These are phyloP conservation scores for Fusarium poae DNA, from an alignment of 2,329 filamentous ascomycete species.

Conservation along the genomic window DNA sequence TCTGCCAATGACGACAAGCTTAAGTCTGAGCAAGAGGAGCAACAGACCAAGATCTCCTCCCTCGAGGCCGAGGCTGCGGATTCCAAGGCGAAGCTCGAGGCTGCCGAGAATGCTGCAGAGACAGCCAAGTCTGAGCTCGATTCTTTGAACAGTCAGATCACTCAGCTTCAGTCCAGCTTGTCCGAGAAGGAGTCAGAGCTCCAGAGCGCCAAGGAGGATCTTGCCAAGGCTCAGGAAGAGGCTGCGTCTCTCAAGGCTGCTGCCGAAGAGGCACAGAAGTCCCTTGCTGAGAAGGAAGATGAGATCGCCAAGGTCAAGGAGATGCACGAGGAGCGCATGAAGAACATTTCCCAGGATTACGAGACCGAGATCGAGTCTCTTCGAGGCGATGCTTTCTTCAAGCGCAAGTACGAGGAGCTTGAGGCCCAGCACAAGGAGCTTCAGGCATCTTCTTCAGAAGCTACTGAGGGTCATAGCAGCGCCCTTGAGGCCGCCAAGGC, in stretches of 20 bases:
- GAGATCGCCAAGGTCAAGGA: constrained; percentile 65
- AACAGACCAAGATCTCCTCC: constrained; percentile 60
- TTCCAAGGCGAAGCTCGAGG: constrained; percentile 62
- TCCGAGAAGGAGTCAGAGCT: constrained; percentile 62
- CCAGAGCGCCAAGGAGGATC: constrained; percentile 57
- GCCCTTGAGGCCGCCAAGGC: constrained; percentile 60
- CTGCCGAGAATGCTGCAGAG: constrained; percentile 61
- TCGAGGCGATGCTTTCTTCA: constrained; percentile 73
- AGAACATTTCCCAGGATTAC: constrained; percentile 71
- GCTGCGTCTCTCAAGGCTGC: constrained; percentile 63
- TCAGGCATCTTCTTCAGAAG: constrained; percentile 54
- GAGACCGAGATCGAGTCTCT: constrained; percentile 75
- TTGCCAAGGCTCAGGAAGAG: constrained; percentile 60
- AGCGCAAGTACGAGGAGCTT: constrained; percentile 72
- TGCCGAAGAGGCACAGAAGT: constrained; percentile 61
- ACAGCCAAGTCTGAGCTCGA: constrained; percentile 60
- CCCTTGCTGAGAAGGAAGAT: constrained; percentile 62
- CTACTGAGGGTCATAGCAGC: constrained; percentile 56
- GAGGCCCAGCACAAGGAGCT: constrained; percentile 69
- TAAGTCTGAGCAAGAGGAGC: constrained; percentile 61
- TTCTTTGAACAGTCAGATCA: constrained; percentile 57
- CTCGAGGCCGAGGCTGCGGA: constrained; percentile 67
- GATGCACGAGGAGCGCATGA: constrained; percentile 69
- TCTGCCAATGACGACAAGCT: constrained; percentile 60
- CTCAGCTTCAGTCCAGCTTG: constrained; percentile 57